Evolutionary conservation across 768 basidiomycete genomes (phyloP).

Genomic region (Pholiota microspora): DNA sequence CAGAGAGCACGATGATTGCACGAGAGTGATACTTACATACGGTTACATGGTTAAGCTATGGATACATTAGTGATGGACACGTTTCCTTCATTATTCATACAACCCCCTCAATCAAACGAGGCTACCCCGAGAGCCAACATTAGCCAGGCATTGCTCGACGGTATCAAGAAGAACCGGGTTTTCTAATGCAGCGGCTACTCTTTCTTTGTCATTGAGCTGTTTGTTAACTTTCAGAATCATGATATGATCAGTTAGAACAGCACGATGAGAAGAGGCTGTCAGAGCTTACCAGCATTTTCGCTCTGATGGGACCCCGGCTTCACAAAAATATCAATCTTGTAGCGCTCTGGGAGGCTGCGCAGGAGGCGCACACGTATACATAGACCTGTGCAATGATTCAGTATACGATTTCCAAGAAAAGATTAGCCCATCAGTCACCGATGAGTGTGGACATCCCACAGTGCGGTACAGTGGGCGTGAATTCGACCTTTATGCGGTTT

Average conservation of each 20-base stretch:
- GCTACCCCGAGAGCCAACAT: conserved; percentile 25
- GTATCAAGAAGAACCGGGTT: conserved; percentile 84
- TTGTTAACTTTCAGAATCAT: conserved; percentile 78
- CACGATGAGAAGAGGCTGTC: neutral
- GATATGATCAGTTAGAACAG: neutral
- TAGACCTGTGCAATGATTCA: conserved; percentile 55
- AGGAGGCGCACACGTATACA: conserved; percentile 92
- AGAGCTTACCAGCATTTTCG: conserved; percentile 72
- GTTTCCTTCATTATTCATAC: neutral
- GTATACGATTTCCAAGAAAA: too few relatives aligned
- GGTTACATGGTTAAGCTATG: conserved; percentile 3
- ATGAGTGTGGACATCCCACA: conserved; percentile 98
- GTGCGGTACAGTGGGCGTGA: conserved; percentile 97
- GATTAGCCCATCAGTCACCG: conserved; percentile 44
- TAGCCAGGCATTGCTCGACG: conserved; percentile 65
- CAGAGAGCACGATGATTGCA: neutral
- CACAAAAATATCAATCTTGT: conserved; percentile 91
- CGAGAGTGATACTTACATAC: neutral
- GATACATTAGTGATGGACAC: conserved; percentile 7
- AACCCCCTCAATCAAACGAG: conserved; percentile 5
- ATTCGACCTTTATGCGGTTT: conserved; percentile 83
- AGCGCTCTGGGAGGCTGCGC: conserved; percentile 86
- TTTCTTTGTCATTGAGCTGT: conserved; percentile 98
- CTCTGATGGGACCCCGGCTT: conserved; percentile 97
- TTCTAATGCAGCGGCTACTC: conserved; percentile 95